Base-by-base conservation (phyloP, 768 basidiomycete species). In the Candolleomyces efflorescens region DNA sequence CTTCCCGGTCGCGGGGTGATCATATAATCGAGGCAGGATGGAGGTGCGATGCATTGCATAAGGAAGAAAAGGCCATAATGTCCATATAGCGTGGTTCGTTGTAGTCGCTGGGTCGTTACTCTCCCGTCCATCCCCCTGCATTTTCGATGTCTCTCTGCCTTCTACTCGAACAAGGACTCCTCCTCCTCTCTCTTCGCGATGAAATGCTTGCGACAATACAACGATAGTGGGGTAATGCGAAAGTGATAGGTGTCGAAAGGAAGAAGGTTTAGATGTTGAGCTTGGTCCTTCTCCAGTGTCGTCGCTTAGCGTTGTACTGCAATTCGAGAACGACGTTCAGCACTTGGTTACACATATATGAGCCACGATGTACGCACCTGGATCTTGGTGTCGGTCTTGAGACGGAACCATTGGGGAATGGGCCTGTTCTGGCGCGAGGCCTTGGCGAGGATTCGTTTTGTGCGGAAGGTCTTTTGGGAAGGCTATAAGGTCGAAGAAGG, bases 281-380 rank as follows among this genome's bases (percentile, higher is more conserved):
- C 83, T 98, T 98, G 63, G 96, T 98, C 76, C 96, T 89, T 73
- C 96, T 85, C 96, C 96, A 99, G 83, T 99, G 96, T 73, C 96
- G 90, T 66, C 96, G 85, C 82, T 98, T 98, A 64, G 90, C 88
- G 76, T 94, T 94, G 72, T 94, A 93, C 89, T 93, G 63, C 51
- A 43, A 53, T 32, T 32, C 32, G 24, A 60, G 12, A 46, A 57
- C 54, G 62, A 45, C 45, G 56, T 46, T 24, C 46, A 1, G 47
- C 26, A 15, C 38, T 26, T 22, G 32, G 47, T 20, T 32, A 44
- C 38, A 41, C 43, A 32, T 5, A 32, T 1, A 32, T 7, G 6
- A 2, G 5, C 7, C 32, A 36, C 24, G 3, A 9, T 27, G 68
- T 38, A 70, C 79, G 66, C 67, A 91, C 91, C 77, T 93, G 90